Evolutionary conservation across 352 stramenopile species (phyloP), one percentile per base, ranked within the genome.

Genomic region (Saprolegnia parasitica): DNA sequence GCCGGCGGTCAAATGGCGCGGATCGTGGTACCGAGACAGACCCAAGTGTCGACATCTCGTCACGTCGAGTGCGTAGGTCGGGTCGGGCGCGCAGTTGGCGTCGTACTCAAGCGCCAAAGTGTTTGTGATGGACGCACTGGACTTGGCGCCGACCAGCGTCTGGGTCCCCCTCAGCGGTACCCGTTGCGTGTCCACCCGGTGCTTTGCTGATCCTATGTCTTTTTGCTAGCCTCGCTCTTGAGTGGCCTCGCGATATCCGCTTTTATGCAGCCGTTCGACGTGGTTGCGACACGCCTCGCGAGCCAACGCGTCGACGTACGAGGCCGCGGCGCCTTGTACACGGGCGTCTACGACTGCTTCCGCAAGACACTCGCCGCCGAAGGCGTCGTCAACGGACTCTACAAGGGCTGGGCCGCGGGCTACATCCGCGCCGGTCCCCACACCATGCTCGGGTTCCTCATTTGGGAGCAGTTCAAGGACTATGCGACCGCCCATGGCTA

Each of bases 221-320:
- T n/a, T 81, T 81, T 80, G 88, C 15, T 52, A 95, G 87, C 87
- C 50, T 92, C 83, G 55, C 76, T 90, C 24, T 78, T 95, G 60
- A 93, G 76, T 37, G 87, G 87, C 24, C 46, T 95, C 9, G 83
- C 81, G 16, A 83, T 93, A 37, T 89, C 86, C 58, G 93, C 83
- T 35, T 81, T 81, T 13, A 95, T 95, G 85, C 92, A 95, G 73
- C 87, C 87, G 37, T 91, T 95, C 71, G 87, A 95, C 70, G 87
- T 93, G 32, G 82, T 95, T 29, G 92, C 87, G 13, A 95, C 87
- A 54, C 84, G 87, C 40, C 72, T 95, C 65, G 93, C 91, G 74
- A 93, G 83, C 56, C 87, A 95, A 65, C 86, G 86, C 58, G 84
- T 95, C 6, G 80, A 91, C 46, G 82, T 90, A 47, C 68, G 37